These are phyloP conservation scores for Coniella vitis DNA, from an alignment of 2,329 filamentous ascomycete species.

Conservation along the genomic window DNA sequence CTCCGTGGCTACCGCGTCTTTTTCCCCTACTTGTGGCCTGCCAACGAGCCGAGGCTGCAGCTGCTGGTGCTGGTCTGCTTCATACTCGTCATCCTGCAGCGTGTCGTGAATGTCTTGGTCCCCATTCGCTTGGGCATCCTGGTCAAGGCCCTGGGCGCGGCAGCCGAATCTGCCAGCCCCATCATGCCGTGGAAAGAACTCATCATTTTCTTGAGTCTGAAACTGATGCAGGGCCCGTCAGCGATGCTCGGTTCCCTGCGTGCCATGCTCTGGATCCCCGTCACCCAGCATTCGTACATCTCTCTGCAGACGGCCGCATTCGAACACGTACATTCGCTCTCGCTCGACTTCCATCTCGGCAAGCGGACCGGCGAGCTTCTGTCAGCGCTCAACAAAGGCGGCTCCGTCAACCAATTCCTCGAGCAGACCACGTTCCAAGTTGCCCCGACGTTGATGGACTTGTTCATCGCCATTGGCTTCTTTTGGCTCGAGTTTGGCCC, in stretches of 20 bases:
- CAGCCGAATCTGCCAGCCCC: slow-evolving; percentile 33
- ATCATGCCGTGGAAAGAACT: slow-evolving; percentile 68
- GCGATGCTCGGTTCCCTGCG: slow-evolving; percentile 78
- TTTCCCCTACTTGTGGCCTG: slow-evolving; percentile 95
- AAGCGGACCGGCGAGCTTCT: slow-evolving; percentile 96
- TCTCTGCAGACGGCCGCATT: slow-evolving; percentile 92
- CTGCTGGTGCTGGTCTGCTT: slow-evolving; percentile 78
- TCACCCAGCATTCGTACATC: slow-evolving; percentile 94
- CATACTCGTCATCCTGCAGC: slow-evolving; percentile 68
- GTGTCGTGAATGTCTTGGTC: slow-evolving; percentile 79
- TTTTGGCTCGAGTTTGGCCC: slow-evolving; percentile 75
- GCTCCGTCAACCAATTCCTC: slow-evolving; percentile 91
- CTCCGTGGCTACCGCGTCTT: slow-evolving; percentile 86
- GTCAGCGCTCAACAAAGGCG: slow-evolving; percentile 92
- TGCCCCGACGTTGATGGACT: slow-evolving; percentile 86
- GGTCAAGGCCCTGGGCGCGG: slow-evolving; percentile 60
- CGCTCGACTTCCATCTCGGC: slow-evolving; percentile 90
- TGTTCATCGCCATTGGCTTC: slow-evolving; percentile 76
- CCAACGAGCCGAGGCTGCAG: slow-evolving; percentile 67
- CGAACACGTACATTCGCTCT: slow-evolving; percentile 92
- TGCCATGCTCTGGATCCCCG: slow-evolving; percentile 87
- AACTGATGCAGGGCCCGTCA: slow-evolving; percentile 80
- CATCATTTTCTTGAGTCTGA: slow-evolving; percentile 67
- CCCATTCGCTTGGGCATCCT: slow-evolving; percentile 75
- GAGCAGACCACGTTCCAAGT: slow-evolving; percentile 96